Evolutionary conservation across 257 asterid species (phyloP), one percentile per base, ranked within the genome.

Genomic region (Nicotiana knightiana): DNA sequence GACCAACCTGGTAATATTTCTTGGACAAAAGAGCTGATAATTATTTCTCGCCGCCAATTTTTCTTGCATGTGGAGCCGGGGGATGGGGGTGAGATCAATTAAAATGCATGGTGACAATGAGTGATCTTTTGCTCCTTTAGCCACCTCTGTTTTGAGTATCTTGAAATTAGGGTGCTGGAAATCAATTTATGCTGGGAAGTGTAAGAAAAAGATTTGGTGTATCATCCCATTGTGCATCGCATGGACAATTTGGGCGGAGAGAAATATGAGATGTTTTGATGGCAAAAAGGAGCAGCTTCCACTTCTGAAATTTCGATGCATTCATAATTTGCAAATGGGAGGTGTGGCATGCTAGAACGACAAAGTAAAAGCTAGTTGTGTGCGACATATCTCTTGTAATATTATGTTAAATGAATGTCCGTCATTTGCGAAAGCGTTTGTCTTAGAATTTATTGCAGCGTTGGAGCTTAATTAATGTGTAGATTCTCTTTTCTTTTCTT

Each of bases 1-100:
- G 87, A 63, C 79, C 83, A 86, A 28, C 62, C 91, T 24, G 67
- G 73, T 54, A 81, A 79, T 77, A 79, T 82, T 84, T 82, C 91
- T 63, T 70, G 85, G 89, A 90, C 59, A 89, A 86, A 84, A 86
- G 84, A 84, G 62, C 84, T 86, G 97, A 90, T 84, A 91, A 94
- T 86, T 64, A 21, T 80, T 80, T 78, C 62, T 84, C 80, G 4
- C 76, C 63, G 64, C 46, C 58, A 64, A 39, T 5, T 12, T 82
- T 82, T 35, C 13, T 59, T 32, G 43, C 62, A 26, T 48, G 11
- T 26, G 4, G 24, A 11, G 48, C 15, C 0, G 3, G 4, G 5
- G 67, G 28, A 12, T 63, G 43, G 37, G 7, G 53, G 33, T 2
- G 78, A 43, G 59, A 21, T 70, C 58, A 43, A 43, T 70, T 11